Percentiles rank a stretch among this genome's conserved stretches.
These are phyloP conservation scores for Whalleya microplaca DNA, from an alignment of 2,329 filamentous ascomycete species.

Conservation along the genomic window DNA sequence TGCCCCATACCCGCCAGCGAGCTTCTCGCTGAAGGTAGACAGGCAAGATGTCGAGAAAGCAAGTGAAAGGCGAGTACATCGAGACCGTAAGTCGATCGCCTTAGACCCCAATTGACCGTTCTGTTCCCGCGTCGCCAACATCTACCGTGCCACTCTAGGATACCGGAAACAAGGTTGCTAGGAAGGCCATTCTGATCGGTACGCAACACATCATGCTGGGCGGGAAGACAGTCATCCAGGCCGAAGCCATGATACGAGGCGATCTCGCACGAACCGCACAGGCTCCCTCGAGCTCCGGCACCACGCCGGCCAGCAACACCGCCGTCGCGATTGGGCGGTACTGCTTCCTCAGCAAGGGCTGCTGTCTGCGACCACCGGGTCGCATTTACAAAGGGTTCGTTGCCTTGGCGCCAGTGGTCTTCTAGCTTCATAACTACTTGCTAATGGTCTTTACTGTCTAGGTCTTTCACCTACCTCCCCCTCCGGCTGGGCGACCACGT, in stretches of 20 bases:
- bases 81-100: conserved; percentile 71
- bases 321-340: conserved; percentile 90
- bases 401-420: background rate
- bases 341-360: conserved; percentile 81
- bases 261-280: conserved; percentile 71
- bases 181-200: conserved; percentile 87
- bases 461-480: conserved; percentile 77
- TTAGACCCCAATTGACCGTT: background rate
- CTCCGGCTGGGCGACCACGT: conserved; percentile 95
- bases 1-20: background rate
- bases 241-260: conserved; percentile 90
- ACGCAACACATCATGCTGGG: conserved; percentile 98
- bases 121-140: conserved; percentile 6
- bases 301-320: conserved; percentile 55
- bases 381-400: conserved; percentile 74
- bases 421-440: background rate
- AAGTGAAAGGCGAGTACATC: conserved; percentile 89
- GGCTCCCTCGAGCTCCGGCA: conserved; percentile 43
- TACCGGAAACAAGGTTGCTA: conserved; percentile 97
- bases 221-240: conserved; percentile 93
- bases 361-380: conserved; percentile 80
- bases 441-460: conserved; percentile 36
- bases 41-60: conserved; percentile 71
- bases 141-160: conserved; percentile 59
- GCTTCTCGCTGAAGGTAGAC: conserved; percentile 10